Conservation (phyloP, 192 early-diverging fungal genomes). For the Phlyctochytrium bullatum region DNA sequence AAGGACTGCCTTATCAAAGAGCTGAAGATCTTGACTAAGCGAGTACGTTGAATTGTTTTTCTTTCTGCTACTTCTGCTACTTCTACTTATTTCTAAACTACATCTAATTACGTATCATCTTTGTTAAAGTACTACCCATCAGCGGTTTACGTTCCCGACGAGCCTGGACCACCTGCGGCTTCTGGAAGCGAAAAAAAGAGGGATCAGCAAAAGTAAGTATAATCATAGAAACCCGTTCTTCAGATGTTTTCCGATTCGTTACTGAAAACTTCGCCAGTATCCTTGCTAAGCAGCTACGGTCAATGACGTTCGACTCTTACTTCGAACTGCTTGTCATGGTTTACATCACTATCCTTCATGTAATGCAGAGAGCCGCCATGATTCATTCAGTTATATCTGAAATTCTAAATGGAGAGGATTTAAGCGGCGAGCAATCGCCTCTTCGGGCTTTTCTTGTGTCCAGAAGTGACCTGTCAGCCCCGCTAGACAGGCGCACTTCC, state of each 20-base stretch:
- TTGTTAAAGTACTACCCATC: constrained; percentile 28
- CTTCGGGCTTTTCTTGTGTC: neutral
- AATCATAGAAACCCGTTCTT: neutral
- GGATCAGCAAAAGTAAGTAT: constrained; percentile 37
- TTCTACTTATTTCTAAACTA: no score
- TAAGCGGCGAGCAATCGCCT: neutral
- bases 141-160: constrained; percentile 4
- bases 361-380: constrained; percentile 67
- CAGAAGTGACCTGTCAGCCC: constrained; percentile 7
- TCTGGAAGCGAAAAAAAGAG: constrained; percentile 13
- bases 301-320: constrained; percentile 85
- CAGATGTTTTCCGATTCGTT: neutral
- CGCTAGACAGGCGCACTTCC: no score
- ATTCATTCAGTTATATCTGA: constrained; percentile 69
- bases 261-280: constrained; percentile 27
- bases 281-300: constrained; percentile 65
- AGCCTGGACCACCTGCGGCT: constrained; percentile 22
- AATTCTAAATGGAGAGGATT: constrained; percentile 44
- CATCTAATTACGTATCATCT: constrained; percentile 3
- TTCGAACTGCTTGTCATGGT: constrained; percentile 73
- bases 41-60: no score
- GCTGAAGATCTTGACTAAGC: constrained; percentile 73
- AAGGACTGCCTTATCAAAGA: constrained; percentile 74
- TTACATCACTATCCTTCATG: constrained; percentile 70
- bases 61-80: no score